Percentiles rank a stretch among this genome's conserved stretches.
These are phyloP conservation scores for Brassica hybrid DNA, from an alignment of 441 rosid genomes.

Conservation along the genomic window DNA sequence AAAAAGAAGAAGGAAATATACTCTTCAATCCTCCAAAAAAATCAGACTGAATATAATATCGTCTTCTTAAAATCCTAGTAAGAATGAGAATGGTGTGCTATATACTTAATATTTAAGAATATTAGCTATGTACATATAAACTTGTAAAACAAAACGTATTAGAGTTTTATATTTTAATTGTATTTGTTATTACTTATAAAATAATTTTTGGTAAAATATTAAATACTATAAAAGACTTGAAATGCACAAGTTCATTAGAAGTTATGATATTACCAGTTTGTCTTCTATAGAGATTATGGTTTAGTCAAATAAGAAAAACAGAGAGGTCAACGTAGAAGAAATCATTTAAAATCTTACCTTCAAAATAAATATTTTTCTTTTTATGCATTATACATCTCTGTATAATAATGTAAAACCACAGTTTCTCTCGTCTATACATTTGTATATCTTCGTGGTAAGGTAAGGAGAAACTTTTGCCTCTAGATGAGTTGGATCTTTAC, in stretches of 20 bases:
- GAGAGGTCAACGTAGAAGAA: not conserved
- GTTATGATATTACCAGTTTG: not conserved
- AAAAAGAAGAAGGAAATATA: no score
- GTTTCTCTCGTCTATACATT: not conserved
- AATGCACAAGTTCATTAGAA: not conserved
- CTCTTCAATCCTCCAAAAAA: not conserved
- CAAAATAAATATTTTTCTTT: not conserved
- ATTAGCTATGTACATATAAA: not conserved
- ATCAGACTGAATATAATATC: not conserved
- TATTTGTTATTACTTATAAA: not conserved
- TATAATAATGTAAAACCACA: not conserved
- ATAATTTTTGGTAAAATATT: no score
- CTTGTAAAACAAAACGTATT: not conserved
- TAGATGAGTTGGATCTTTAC: not conserved
- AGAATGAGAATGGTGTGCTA: no score
- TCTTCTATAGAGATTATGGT: not conserved
- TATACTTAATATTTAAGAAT: not conserved
- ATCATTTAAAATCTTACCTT: not conserved
- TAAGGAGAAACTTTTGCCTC: not conserved
- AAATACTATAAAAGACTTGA: not conserved
- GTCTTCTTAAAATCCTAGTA: no score
- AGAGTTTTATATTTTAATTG: not conserved
- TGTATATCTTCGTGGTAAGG: slow-evolving; percentile 3
- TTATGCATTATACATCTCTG: not conserved
- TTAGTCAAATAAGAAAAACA: not conserved